Base-by-base conservation (phyloP, 495 filamentous ascomycete genomes). In the Neurospora sp. region DNA sequence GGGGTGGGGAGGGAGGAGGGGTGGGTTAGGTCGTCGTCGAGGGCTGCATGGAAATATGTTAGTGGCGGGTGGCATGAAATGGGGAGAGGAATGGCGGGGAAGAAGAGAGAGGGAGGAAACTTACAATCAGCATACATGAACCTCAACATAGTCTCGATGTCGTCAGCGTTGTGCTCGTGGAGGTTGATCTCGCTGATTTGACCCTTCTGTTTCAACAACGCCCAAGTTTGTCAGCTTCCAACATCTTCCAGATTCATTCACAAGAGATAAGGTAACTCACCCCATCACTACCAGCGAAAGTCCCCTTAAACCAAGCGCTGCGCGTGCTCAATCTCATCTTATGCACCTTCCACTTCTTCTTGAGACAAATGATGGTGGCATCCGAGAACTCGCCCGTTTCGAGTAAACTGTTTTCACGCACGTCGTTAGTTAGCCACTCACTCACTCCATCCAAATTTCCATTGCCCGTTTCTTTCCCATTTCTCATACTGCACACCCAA, bases 281-380 rank as follows among this genome's bases (percentile, higher is more conserved):
- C 22, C 53, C 53, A 61, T 31, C 22, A 61, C 53, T 31, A 61
- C 27, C 53, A 61, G 53, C 53, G 27, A 76, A 73, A 9, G 71
- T 72, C n/a, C 68, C 6, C 2, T 4, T 38, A n/a, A 78, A 78
- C 75, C 75, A 78, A 1, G 27, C 39, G 3, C 72, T 75, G 12
- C 74, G 69, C 0, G 72, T 44, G 70, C 68, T 72, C 39, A 78
- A n/a, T 7, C 72, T 72, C 27, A 71, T 71, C 40, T 73, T 74
- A 44, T 78, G 77, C n/a, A 77, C 77, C 10, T 41, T 69, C 77
- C 77, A 78, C 31, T 61, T 22, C 2, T 18, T 38, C 12, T 75
- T 72, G 0, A 59, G 9, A 68, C 69, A 71, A 9, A 74, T 20
- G 44, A 78, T 61, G 0, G 12, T 41, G 48, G 74, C 75, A 18